These are phyloP conservation scores for Ophiocordyceps camponoti-saundersi DNA, from an alignment of 2,329 filamentous ascomycete genomes.

Conservation along the genomic window DNA sequence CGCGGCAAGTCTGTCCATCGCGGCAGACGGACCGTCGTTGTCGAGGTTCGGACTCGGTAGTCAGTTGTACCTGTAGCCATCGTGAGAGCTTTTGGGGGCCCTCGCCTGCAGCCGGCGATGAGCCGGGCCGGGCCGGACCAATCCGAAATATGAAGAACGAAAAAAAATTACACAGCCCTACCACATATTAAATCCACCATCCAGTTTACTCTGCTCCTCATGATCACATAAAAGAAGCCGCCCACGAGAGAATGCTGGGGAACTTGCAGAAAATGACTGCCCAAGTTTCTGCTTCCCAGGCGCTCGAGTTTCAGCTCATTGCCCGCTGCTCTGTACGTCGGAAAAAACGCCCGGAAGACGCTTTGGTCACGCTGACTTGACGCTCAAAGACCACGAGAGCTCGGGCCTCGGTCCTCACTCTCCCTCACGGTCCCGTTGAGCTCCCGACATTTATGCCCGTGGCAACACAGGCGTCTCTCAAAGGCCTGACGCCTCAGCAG, in stretches of 20 bases:
- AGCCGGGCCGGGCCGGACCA: conserved; percentile 8
- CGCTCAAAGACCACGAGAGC: conserved; percentile 69
- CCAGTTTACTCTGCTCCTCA: neutral
- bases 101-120: conserved; percentile 12
- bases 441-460: conserved; percentile 98
- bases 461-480: conserved; percentile 88
- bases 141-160: neutral
- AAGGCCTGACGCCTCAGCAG: conserved; percentile 85
- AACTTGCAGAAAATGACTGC: conserved; percentile 27
- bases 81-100: conserved; percentile 3
- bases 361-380: neutral
- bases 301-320: conserved; percentile 62
- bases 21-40: conserved; percentile 3
- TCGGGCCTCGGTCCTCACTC: conserved; percentile 68
- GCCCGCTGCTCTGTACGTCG: conserved; percentile 61
- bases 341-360: neutral
- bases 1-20: conserved; percentile 14
- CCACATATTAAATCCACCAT: neutral
- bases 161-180: neutral
- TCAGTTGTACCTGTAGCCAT: neutral
- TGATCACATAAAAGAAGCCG: neutral
- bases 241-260: conserved; percentile 10
- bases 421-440: conserved; percentile 82
- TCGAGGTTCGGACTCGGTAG: neutral
- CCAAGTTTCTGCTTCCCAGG: conserved; percentile 38